phyloP scores from a whole-genome alignment of 371 early-diverging fungal genomes.

The Amoeboaphelidium occidentale region DNA sequence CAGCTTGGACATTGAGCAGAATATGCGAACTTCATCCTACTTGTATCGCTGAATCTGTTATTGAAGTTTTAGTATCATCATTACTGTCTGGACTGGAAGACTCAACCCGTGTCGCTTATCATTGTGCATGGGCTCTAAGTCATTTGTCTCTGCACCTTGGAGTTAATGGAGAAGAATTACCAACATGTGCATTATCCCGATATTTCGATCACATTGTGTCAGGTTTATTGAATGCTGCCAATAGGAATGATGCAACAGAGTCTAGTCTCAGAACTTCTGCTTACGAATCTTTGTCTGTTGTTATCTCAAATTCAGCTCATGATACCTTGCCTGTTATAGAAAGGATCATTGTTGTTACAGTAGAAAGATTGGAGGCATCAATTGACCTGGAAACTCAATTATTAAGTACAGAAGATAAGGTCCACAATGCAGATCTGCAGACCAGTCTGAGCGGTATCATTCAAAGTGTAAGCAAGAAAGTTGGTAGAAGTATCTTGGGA shows the following conservation, averaged over 20 bases:
- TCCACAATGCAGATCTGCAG: conserved; percentile 53
- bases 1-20: conserved; percentile 87
- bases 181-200: conserved; percentile 37
- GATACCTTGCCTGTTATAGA: conserved; percentile 48
- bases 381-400: conserved; percentile 32
- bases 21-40: conserved; percentile 46
- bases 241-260: conserved; percentile 17
- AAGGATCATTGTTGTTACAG: conserved; percentile 33
- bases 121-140: conserved; percentile 50
- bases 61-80: conserved; percentile 41
- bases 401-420: conserved; percentile 49
- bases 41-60: conserved; percentile 43
- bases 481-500: conserved; percentile 32
- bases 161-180: conserved; percentile 19
- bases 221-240: conserved; percentile 26
- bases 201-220: conserved; percentile 52
- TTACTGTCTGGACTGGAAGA: conserved; percentile 56
- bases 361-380: conserved; percentile 48
- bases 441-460: conserved; percentile 59
- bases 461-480: conserved; percentile 36
- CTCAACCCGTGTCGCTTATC: conserved; percentile 57
- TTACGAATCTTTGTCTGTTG: conserved; percentile 66
- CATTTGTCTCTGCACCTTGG: not conserved
- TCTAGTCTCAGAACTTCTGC: conserved; percentile 63
- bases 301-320: conserved; percentile 36